A percentile compares a stretch with the other conserved stretches of the same genome.
phyloP scores from a whole-genome alignment of 2,329 filamentous ascomycete species.

The Shiraia sp. region DNA sequence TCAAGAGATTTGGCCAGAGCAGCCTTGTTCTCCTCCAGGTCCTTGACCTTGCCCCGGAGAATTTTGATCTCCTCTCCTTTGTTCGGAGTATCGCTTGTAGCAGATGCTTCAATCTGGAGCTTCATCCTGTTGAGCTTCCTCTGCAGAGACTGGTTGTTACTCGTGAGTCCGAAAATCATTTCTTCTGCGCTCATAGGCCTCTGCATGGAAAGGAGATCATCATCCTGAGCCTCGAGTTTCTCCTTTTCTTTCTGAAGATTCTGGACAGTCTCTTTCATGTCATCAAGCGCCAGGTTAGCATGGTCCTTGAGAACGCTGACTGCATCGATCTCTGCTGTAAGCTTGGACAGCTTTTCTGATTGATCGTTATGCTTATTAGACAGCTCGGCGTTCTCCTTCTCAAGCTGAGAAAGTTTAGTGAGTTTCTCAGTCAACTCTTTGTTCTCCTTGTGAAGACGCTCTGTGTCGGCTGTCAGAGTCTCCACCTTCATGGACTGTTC shows the following conservation, averaged over 20 bases:
- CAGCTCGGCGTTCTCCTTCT: conserved; percentile 11
- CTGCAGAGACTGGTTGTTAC: too few relatives aligned
- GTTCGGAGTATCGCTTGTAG: too few relatives aligned
- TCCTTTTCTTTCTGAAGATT: conserved; percentile 16
- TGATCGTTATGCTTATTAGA: conserved; percentile 6
- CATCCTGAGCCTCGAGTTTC: conserved; percentile 10
- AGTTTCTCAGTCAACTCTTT: conserved; percentile 15
- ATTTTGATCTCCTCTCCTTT: too few relatives aligned
- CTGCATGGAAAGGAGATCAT: too few relatives aligned
- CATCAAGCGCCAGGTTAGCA: not conserved
- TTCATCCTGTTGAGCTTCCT: too few relatives aligned
- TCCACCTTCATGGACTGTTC: conserved; percentile 25
- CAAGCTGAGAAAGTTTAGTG: conserved; percentile 16
- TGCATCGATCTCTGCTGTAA: conserved; percentile 13
- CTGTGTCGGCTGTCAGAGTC: conserved; percentile 12
- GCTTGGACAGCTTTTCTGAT: conserved; percentile 6
- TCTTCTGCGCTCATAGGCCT: too few relatives aligned
- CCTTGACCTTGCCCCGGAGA: too few relatives aligned
- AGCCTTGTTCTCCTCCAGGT: too few relatives aligned
- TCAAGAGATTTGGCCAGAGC: too few relatives aligned
- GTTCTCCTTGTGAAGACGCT: conserved; percentile 16
- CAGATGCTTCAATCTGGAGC: too few relatives aligned
- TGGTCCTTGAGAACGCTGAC: conserved; percentile 4
- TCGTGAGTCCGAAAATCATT: too few relatives aligned
- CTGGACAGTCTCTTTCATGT: conserved; percentile 9